phyloP scores from a whole-genome alignment of 2,329 filamentous ascomycete genomes.

The Xylaria sp. region DNA sequence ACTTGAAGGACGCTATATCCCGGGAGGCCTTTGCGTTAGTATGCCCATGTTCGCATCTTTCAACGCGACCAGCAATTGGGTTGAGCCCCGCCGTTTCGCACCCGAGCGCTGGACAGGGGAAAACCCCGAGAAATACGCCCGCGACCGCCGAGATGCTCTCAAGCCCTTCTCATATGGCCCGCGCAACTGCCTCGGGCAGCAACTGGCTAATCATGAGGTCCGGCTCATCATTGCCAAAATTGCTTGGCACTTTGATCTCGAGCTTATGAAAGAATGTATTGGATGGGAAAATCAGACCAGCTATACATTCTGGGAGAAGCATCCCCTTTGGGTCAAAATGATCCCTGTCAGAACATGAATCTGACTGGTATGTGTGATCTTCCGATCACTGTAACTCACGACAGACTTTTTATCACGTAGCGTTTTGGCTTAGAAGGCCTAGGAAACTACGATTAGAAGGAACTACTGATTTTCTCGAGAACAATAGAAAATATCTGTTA shows the following conservation, averaged over 20 bases:
- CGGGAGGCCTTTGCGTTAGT: neutral
- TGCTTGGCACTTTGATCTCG: constrained; percentile 14
- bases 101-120: constrained; percentile 13
- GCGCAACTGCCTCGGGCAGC: constrained; percentile 13
- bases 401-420: neutral
- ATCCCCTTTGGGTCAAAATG: neutral
- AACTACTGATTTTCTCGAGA: neutral
- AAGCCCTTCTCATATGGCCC: constrained; percentile 14
- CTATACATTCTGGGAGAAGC: constrained; percentile 1
- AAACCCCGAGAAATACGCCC: neutral
- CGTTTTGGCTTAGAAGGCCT: neutral
- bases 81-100: neutral
- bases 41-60: neutral
- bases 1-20: neutral
- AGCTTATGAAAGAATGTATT: neutral
- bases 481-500: neutral
- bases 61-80: constrained; percentile 4
- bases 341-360: neutral
- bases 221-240: constrained; percentile 15
- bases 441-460: neutral
- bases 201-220: constrained; percentile 13
- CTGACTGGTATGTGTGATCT: neutral
- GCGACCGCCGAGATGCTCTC: neutral
- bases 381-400: neutral
- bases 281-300: neutral